Evolutionary conservation across 352 stramenopile genomes (phyloP), one percentile per base, ranked within the genome.

Genomic region (Globisporangium mamillatum): DNA sequence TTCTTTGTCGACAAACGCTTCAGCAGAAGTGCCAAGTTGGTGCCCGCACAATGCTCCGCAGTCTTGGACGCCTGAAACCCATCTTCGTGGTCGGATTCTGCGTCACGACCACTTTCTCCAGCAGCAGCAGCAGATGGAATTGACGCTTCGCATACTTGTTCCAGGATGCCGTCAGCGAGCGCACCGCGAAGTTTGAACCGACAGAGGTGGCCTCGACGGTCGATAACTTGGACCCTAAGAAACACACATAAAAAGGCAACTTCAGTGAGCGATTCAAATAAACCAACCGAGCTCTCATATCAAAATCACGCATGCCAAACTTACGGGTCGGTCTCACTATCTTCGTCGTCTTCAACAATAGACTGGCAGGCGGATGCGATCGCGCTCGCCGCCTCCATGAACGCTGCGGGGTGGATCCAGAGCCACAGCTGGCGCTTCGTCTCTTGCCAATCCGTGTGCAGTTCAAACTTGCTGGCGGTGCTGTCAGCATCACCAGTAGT

Each of bases 391-490:
- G 86, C 82, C 61, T 92, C 84, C 76, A 92, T 87, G 67, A 86
- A 93, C 36, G 83, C 82, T 9, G 84, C 82, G 5, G 86, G 80
- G 52, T 94, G 86, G 56, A 94, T 81, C 86, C 86, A 94, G 0
- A 94, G 70, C 86, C 86, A 94, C 20, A 94, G 64, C 63, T 94
- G 83, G 2, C 85, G 77, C 63, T 86, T 90, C n/a, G 65, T 77
- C 22, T 41, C 67, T 25, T 82, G 74, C 73, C 75, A 89, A 5
- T 79, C 70, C 1, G 78, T 53, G 12, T 79, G 73, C 53, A 88
- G 52, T 58, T 75, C 55, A 29, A 87, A 86, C 29, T 57, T 50
- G 16, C 9, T 63, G 29, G 6, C 62, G 29, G 6, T 59, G 22
- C 44, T 38, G n/a, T 56, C 25, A n/a, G 58, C 12, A 38, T 25